Base-by-base conservation (phyloP, 1,139 yeast species). In the Sugiyamaella pinicola region DNA sequence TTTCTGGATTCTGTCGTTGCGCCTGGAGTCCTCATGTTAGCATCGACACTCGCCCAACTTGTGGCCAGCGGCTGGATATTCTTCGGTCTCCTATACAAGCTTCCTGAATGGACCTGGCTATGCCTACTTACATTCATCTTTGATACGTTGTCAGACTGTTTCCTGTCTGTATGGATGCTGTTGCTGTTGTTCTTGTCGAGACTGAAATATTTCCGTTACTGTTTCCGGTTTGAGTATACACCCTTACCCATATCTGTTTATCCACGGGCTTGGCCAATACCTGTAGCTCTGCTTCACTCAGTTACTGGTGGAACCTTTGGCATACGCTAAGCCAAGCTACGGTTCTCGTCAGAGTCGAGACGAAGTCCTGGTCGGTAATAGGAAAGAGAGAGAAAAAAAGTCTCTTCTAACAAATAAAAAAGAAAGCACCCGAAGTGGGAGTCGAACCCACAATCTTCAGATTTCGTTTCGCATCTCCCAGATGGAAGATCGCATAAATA, bases 371-470 rank as follows among this genome's bases (percentile, higher is more conserved):
- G 35, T 13, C 35, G 35, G 35, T 5, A 31, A 24, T 24, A 24
- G 34, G 13, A 29, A 8, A 29, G 34, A 9, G 5, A 29, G n/a
- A 29, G 10, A n/a, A 29, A 10, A 29, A n/a, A 4, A 10, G 34
- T 9, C 10, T 9, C 21, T 34, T 10, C 13, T 34, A 13, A 7
- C n/a, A 26, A 9, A 26, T 4, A 12, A 40, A 51, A 56, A 63
- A 52, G 55, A 55, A 65, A 65, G 68, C 77, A 74, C 79, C 76
- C 80, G 74, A 74, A 78, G 75, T 73, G 79, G 80, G 80, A 78
- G 78, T 76, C 80, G 80, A 76, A 76, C 80, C 80, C 80, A 73
- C 78, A 76, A 75, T 75, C 80, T 75, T 75, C 79, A 75, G 79
- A 76, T 76, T 64, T 18, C 48, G 26, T 24, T 22, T 18, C 39